Evolutionary conservation across 2,329 filamentous ascomycete genomes (phyloP).

Genomic region (Apiospora malaysiana): DNA sequence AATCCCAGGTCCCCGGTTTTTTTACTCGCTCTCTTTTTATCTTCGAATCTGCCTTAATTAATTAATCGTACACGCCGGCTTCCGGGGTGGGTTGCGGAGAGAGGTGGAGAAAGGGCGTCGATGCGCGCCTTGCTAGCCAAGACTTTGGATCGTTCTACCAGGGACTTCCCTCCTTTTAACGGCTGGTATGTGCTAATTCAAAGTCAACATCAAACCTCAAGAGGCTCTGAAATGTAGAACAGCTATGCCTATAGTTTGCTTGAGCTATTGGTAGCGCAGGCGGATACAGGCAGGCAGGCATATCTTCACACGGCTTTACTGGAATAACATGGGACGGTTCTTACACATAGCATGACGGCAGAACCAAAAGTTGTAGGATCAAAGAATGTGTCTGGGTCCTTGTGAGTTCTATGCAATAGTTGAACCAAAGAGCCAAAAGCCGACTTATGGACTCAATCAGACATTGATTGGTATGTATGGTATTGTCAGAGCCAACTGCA

Average conservation of each 20-base stretch:
- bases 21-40: not conserved
- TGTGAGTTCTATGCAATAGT: not conserved
- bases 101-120: not conserved
- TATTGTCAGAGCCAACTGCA: too few species aligned
- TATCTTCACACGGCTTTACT: too few species aligned
- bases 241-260: not conserved
- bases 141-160: not conserved
- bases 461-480: too few species aligned
- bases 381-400: too few species aligned
- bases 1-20: not conserved
- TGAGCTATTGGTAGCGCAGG: too few species aligned
- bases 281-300: too few species aligned
- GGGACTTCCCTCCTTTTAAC: not conserved
- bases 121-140: not conserved
- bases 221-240: not conserved
- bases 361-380: too few species aligned
- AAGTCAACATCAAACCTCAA: not conserved
- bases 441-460: too few species aligned
- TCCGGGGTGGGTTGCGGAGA: slow-evolving; percentile 8
- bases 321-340: too few species aligned
- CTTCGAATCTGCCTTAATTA: not conserved
- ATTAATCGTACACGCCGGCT: slow-evolving; percentile 1
- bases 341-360: not conserved
- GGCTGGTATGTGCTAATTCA: not conserved
- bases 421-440: too few species aligned